Conservation (phyloP, 345 rosid species). For the Sapria himalayana region DNA sequence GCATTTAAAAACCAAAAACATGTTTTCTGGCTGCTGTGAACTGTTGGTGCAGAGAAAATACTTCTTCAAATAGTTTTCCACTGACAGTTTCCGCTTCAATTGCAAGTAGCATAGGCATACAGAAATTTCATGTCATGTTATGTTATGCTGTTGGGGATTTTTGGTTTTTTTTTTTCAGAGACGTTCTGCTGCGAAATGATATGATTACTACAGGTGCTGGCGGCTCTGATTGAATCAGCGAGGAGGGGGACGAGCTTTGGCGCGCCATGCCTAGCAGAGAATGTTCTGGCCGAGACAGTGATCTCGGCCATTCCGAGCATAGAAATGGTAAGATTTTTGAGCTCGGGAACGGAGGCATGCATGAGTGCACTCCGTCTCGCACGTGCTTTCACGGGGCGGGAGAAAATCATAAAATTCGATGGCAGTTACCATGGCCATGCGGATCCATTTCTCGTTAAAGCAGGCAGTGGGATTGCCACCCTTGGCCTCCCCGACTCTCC, state of each 20-base stretch:
- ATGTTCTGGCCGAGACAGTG: slow-evolving; percentile 72
- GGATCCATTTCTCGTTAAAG: slow-evolving; percentile 80
- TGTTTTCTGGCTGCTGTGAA: no score
- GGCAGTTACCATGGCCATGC: slow-evolving; percentile 99
- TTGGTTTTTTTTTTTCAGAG: neutral
- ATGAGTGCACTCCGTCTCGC: slow-evolving; percentile 91
- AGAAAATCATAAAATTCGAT: slow-evolving; percentile 68
- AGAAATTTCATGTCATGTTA: neutral
- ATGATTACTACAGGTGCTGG: slow-evolving; percentile 62
- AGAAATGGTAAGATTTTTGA: slow-evolving; percentile 89
- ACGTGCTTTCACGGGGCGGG: slow-evolving; percentile 61
- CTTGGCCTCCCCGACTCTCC: slow-evolving; percentile 86
- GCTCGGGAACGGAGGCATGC: slow-evolving; percentile 90
- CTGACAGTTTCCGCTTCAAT: no score
- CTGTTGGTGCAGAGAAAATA: no score
- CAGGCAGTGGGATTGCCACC: slow-evolving; percentile 96
- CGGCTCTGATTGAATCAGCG: slow-evolving; percentile 75
- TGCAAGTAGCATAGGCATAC: no score
- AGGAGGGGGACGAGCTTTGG: slow-evolving; percentile 99
- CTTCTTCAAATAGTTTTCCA: no score
- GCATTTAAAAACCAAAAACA: no score
- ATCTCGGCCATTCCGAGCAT: slow-evolving; percentile 84
- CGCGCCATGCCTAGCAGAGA: slow-evolving; percentile 91
- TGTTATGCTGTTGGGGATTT: neutral
- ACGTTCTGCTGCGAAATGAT: slow-evolving; percentile 6